phyloP scores from a whole-genome alignment of 768 basidiomycete genomes.

The Pisolithus orientalis region DNA sequence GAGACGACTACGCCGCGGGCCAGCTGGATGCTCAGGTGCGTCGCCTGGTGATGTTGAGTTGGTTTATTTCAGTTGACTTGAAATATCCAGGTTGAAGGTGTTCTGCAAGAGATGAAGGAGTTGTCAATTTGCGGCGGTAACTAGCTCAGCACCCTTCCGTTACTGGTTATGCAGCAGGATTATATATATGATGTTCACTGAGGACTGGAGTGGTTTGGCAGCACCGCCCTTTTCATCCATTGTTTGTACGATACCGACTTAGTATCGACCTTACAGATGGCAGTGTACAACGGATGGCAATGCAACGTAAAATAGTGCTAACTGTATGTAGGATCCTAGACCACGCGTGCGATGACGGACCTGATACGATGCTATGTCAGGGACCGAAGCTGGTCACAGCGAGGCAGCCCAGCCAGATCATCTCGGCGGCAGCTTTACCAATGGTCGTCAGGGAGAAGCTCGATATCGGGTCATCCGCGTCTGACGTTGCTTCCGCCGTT shows the following conservation, averaged over 20 bases:
- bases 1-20: slow-evolving; percentile 96
- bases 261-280: no score
- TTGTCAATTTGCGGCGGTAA: slow-evolving; percentile 83
- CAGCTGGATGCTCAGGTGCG: slow-evolving; percentile 88
- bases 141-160: slow-evolving; percentile 7
- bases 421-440: slow-evolving; percentile 45
- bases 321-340: no score
- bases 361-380: slow-evolving; percentile 2
- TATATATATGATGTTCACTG: no score
- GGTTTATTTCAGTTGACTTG: background rate
- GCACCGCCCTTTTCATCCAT: no score
- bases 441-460: slow-evolving; percentile 39
- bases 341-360: background rate
- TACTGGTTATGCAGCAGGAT: background rate
- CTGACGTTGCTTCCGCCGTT: slow-evolving; percentile 25
- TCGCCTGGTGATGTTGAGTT: background rate
- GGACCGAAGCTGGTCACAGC: slow-evolving; percentile 39
- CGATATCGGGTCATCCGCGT: slow-evolving; percentile 38
- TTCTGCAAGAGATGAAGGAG: slow-evolving; percentile 96
- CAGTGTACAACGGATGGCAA: no score
- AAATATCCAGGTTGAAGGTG: slow-evolving; percentile 72
- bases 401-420: slow-evolving; percentile 51
- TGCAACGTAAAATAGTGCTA: no score
- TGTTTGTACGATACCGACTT: no score
- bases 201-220: no score